phyloP scores from a whole-genome alignment of 2,329 filamentous ascomycete species.

The Mollisiaceae sp. region DNA sequence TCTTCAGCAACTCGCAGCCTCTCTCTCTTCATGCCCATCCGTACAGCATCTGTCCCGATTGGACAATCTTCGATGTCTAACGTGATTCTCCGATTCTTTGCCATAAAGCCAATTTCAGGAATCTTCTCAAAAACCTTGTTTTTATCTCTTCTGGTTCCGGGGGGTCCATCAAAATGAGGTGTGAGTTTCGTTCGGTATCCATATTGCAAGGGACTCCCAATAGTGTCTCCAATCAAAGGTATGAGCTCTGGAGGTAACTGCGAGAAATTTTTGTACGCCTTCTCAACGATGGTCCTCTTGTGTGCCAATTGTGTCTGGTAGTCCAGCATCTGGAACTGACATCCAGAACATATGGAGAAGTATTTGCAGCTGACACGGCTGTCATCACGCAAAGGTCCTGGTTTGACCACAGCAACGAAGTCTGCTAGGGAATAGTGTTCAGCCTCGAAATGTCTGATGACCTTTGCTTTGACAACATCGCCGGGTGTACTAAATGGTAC shows the following conservation, averaged over 20 bases:
- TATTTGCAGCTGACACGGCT: constrained; percentile 80
- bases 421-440: constrained; percentile 79
- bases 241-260: constrained; percentile 76
- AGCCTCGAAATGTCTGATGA: constrained; percentile 71
- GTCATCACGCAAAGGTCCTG: constrained; percentile 79
- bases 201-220: constrained; percentile 88
- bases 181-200: constrained; percentile 96
- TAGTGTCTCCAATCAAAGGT: constrained; percentile 80
- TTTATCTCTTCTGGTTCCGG: constrained; percentile 52
- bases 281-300: constrained; percentile 86
- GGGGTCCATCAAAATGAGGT: constrained; percentile 88
- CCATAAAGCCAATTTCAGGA: constrained; percentile 88
- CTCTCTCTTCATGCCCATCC: constrained; percentile 79
- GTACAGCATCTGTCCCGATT: constrained; percentile 86
- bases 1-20: constrained; percentile 75
- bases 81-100: constrained; percentile 78
- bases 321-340: constrained; percentile 96
- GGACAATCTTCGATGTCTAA: constrained; percentile 98
- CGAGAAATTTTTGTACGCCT: constrained; percentile 91
- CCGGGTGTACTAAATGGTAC: constrained; percentile 90
- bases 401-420: constrained; percentile 76
- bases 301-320: constrained; percentile 84
- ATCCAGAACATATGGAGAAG: constrained; percentile 86
- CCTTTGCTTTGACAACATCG: constrained; percentile 78
- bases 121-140: constrained; percentile 63